Evolutionary conservation across 768 basidiomycete species (phyloP).

Genomic region (Phallus indusiatus): DNA sequence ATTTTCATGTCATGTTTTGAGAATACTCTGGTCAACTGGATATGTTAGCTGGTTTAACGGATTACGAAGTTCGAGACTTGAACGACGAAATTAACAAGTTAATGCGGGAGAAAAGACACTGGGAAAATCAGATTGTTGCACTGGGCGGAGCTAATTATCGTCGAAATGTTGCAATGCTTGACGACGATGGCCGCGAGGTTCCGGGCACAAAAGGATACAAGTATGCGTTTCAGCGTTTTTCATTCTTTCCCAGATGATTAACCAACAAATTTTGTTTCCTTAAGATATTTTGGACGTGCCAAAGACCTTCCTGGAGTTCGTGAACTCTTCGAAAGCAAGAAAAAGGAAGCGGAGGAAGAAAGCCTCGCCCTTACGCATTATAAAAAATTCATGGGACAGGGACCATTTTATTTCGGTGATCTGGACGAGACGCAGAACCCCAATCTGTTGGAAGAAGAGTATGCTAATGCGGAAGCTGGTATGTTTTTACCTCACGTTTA

Average conservation of each 20-base stretch:
- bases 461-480: constrained; percentile 66
- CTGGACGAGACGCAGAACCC: constrained; percentile 67
- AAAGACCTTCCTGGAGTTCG: constrained; percentile 93
- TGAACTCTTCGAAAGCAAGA: constrained; percentile 84
- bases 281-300: constrained; percentile 92
- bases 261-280: background rate
- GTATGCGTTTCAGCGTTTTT: constrained; percentile 32
- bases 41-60: constrained; percentile 70
- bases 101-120: constrained; percentile 91
- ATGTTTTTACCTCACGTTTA: constrained; percentile 14
- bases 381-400: constrained; percentile 83
- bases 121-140: constrained; percentile 97
- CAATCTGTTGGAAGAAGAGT: constrained; percentile 62
- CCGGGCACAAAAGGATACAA: constrained; percentile 98
- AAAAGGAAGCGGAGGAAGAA: constrained; percentile 86
- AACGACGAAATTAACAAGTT: constrained; percentile 98
- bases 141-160: constrained; percentile 95
- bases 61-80: constrained; percentile 91
- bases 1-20: background rate
- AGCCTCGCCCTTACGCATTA: constrained; percentile 65
- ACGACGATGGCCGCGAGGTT: constrained; percentile 92
- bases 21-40: background rate
- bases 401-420: constrained; percentile 86
- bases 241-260: background rate
- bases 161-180: constrained; percentile 86